A percentile compares a stretch with the other conserved stretches of the same genome.
These are phyloP conservation scores for Baudoinia panamericana DNA, from an alignment of 495 filamentous ascomycete genomes.

Conservation along the genomic window DNA sequence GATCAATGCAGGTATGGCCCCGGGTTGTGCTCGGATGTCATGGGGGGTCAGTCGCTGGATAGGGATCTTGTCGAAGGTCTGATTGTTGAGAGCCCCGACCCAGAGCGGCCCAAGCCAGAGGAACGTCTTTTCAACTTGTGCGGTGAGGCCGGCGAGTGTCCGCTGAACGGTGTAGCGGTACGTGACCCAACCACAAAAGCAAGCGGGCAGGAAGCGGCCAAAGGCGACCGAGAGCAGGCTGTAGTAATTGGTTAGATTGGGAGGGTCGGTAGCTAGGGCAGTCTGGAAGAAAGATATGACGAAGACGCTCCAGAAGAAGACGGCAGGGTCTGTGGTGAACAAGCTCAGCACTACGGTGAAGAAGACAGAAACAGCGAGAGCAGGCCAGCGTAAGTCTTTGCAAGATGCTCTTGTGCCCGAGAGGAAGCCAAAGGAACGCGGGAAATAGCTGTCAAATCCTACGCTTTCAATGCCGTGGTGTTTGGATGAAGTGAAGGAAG, in stretches of 20 bases:
- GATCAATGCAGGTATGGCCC: constrained; percentile 31
- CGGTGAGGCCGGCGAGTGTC: constrained; percentile 29
- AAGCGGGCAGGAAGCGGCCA: constrained; percentile 32
- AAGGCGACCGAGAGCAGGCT: constrained; percentile 31
- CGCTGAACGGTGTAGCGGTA: constrained; percentile 33
- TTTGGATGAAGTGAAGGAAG: constrained; percentile 24
- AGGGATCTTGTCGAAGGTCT: constrained; percentile 35
- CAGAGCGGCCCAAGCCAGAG: constrained; percentile 34
- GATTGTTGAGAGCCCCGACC: constrained; percentile 34
- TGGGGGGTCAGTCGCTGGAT: constrained; percentile 33
- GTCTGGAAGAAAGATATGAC: constrained; percentile 32
- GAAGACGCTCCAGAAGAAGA: constrained; percentile 32
- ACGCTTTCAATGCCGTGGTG: constrained; percentile 27
- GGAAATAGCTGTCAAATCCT: constrained; percentile 32
- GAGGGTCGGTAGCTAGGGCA: constrained; percentile 33
- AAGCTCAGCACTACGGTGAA: constrained; percentile 29
- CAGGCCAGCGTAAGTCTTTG: constrained; percentile 33
- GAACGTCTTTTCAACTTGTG: constrained; percentile 33
- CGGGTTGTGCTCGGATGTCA: constrained; percentile 32
- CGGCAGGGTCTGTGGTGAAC: constrained; percentile 32
- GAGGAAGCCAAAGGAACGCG: constrained; percentile 31
- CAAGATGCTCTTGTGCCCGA: constrained; percentile 27
- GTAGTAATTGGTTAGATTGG: constrained; percentile 30
- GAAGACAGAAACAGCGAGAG: constrained; percentile 28
- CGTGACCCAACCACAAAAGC: constrained; percentile 29